These are phyloP conservation scores for Nemania sp. DNA, from an alignment of 2,329 filamentous ascomycete genomes.

Conservation along the genomic window DNA sequence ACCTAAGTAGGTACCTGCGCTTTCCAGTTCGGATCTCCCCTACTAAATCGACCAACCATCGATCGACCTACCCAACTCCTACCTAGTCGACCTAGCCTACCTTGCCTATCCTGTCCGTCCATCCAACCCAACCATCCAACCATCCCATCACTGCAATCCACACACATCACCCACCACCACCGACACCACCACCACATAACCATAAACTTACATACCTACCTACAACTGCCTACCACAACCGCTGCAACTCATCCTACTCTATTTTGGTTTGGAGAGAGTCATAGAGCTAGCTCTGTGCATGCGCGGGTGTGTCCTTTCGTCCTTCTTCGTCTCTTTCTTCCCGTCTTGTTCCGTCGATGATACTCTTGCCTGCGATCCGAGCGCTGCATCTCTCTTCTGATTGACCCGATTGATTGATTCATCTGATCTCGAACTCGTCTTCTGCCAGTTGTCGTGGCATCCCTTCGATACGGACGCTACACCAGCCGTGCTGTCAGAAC, in stretches of 20 bases:
- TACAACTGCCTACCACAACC: neutral
- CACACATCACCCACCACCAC: slow-evolving; percentile 24
- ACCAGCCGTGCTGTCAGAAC: slow-evolving; percentile 32
- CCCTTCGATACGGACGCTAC: slow-evolving; percentile 28
- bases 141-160: slow-evolving; percentile 4
- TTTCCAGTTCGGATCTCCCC: slow-evolving; percentile 18
- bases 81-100: slow-evolving; percentile 4
- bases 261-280: slow-evolving; percentile 25
- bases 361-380: slow-evolving; percentile 35
- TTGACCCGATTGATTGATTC: slow-evolving; percentile 20
- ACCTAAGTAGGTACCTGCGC: neutral
- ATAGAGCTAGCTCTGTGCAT: slow-evolving; percentile 16
- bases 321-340: neutral
- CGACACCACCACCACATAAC: neutral
- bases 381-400: slow-evolving; percentile 35
- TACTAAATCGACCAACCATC: slow-evolving; percentile 16
- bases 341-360: slow-evolving; percentile 30
- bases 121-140: slow-evolving; percentile 9
- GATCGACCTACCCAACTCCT: slow-evolving; percentile 1
- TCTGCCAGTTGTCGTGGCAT: slow-evolving; percentile 27
- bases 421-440: slow-evolving; percentile 12
- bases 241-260: slow-evolving; percentile 13
- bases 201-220: no score
- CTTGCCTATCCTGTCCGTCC: neutral
- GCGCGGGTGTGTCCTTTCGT: slow-evolving; percentile 13